Evolutionary conservation across 208 protist genomes (phyloP).

Genomic region (Wallacemonas sp.): DNA sequence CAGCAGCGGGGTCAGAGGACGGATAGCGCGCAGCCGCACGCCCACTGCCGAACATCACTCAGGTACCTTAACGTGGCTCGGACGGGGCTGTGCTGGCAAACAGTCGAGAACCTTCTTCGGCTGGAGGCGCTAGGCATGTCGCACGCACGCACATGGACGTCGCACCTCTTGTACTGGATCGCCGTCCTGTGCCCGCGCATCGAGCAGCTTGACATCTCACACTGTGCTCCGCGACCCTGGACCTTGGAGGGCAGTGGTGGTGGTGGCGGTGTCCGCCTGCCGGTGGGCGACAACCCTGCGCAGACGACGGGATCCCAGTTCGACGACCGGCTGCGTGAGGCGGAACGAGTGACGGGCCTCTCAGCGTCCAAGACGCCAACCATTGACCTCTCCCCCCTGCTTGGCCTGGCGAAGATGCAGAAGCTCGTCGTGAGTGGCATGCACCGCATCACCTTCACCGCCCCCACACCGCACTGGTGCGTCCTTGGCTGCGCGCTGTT

Average conservation of each 20-base stretch:
- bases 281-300: too few species aligned
- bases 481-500: background rate
- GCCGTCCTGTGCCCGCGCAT: background rate
- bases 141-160: background rate
- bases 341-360: background rate
- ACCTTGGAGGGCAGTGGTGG: too few species aligned
- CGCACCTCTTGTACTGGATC: background rate
- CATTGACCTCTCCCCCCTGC: background rate
- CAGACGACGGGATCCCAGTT: too few species aligned
- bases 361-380: background rate
- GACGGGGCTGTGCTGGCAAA: background rate
- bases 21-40: background rate
- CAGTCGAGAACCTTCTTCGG: background rate
- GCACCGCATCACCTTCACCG: background rate
- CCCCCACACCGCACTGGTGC: background rate
- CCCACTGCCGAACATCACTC: background rate
- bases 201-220: background rate
- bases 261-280: too few species aligned
- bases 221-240: background rate
- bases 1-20: background rate
- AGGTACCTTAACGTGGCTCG: background rate
- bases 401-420: background rate
- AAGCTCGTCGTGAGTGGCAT: slow-evolving; percentile 2
- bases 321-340: background rate
- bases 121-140: background rate